Evolutionary conservation across 805 yeast genomes (phyloP).

Genomic region (Babjeviella inositovora): DNA sequence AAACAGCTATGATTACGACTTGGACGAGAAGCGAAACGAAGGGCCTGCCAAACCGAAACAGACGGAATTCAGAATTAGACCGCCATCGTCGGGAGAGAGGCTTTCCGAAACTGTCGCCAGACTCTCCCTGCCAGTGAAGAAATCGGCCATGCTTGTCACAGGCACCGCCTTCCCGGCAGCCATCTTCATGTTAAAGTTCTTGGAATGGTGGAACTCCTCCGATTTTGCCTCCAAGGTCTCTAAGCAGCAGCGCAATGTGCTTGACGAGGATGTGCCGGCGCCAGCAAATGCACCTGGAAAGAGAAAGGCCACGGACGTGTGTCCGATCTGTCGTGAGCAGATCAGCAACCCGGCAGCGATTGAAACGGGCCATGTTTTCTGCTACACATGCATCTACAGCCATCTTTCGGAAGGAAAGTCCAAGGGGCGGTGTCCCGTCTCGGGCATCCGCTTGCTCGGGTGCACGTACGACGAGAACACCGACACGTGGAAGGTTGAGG

Average conservation of each 20-base stretch:
- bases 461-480: slow-evolving; percentile 46
- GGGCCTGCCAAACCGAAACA: slow-evolving; percentile 6
- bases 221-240: slow-evolving; percentile 48
- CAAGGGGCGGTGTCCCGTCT: slow-evolving; percentile 75
- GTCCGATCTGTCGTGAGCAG: slow-evolving; percentile 55
- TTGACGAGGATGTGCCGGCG: slow-evolving; percentile 33
- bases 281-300: slow-evolving; percentile 9
- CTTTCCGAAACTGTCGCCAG: slow-evolving; percentile 5
- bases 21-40: slow-evolving; percentile 9
- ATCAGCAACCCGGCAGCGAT: slow-evolving; percentile 72
- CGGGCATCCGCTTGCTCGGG: slow-evolving; percentile 55
- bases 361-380: slow-evolving; percentile 84
- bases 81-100: slow-evolving; percentile 21
- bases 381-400: slow-evolving; percentile 73
- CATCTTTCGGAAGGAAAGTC: slow-evolving; percentile 31
- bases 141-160: slow-evolving; percentile 11
- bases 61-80: slow-evolving; percentile 15
- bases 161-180: slow-evolving; percentile 63
- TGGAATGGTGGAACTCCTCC: slow-evolving; percentile 88
- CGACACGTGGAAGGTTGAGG: slow-evolving; percentile 58
- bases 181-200: slow-evolving; percentile 64
- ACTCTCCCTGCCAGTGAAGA: slow-evolving; percentile 7
- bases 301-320: slow-evolving; percentile 9
- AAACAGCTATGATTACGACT: slow-evolving; percentile 28
- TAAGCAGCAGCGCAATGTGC: slow-evolving; percentile 23